Conservation (phyloP, 345 rosid species). For the Xanthoceras sorbifolium region DNA sequence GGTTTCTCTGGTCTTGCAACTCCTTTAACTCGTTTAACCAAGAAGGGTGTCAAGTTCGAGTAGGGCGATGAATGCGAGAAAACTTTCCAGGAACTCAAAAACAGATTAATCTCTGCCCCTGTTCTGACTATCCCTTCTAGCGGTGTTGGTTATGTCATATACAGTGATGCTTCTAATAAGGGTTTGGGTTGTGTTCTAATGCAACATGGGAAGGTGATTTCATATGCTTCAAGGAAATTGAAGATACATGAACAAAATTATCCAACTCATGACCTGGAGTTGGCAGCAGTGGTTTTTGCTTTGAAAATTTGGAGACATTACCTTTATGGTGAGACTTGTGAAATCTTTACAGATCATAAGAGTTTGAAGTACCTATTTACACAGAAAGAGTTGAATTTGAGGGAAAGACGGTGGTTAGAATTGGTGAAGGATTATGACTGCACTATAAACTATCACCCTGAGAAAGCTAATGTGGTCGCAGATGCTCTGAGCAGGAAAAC, state of each 20-base stretch:
- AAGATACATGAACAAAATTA: neutral
- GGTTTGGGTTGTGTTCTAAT: neutral
- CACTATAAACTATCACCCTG: neutral
- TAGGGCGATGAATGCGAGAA: neutral
- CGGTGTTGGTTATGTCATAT: neutral
- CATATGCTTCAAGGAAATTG: neutral
- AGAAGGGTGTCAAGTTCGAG: neutral
- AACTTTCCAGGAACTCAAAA: conserved; percentile 3
- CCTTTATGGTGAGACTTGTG: neutral
- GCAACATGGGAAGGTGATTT: neutral
- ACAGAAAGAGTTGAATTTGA: neutral
- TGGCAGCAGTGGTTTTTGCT: too few species aligned
- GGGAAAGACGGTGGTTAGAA: neutral
- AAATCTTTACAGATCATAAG: too few species aligned
- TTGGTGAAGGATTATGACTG: too few species aligned
- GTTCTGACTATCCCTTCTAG: neutral
- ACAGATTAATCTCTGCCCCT: neutral
- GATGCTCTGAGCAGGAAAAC: neutral
- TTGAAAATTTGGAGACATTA: neutral
- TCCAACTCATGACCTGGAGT: neutral
- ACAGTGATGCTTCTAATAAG: neutral
- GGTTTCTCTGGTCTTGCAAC: neutral
- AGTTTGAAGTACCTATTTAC: neutral
- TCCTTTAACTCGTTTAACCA: neutral
- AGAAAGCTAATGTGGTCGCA: neutral